Evolutionary conservation across 164 flowering plant genomes (phyloP).

Genomic region (Piper betle): DNA sequence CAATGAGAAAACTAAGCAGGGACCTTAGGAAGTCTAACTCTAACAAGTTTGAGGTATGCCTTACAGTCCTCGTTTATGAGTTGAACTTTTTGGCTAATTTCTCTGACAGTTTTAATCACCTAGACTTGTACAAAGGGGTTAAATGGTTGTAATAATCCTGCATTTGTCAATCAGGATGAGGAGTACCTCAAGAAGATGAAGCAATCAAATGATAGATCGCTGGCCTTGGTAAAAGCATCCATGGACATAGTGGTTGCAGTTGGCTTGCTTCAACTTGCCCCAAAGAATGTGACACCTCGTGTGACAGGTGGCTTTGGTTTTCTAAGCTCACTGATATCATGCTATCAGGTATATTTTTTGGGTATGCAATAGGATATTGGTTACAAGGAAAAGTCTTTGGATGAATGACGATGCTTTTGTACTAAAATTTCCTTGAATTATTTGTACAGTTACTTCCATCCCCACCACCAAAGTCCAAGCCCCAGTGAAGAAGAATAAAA

Average conservation of each 20-base stretch:
- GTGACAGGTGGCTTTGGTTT: slow-evolving; percentile 93
- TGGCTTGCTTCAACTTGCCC: slow-evolving; percentile 90
- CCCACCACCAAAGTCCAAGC: slow-evolving; percentile 6
- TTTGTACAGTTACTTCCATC: slow-evolving; percentile 7
- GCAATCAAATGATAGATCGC: slow-evolving; percentile 63
- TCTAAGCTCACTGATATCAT: slow-evolving; percentile 78
- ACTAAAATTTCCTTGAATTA: neutral
- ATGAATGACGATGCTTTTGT: too few relatives aligned
- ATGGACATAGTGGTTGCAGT: slow-evolving; percentile 83
- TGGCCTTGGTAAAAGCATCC: slow-evolving; percentile 60
- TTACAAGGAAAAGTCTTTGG: too few relatives aligned
- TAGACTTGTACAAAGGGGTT: neutral
- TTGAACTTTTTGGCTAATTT: neutral
- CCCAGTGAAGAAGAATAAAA: neutral
- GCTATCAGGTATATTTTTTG: slow-evolving; percentile 64
- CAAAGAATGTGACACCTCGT: slow-evolving; percentile 87
- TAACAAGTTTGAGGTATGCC: slow-evolving; percentile 46
- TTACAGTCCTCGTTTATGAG: neutral
- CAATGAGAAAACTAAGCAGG: slow-evolving; percentile 74
- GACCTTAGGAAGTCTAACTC: slow-evolving; percentile 45
- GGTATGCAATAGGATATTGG: too few relatives aligned
- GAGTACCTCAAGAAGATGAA: slow-evolving; percentile 47
- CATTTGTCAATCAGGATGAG: slow-evolving; percentile 47
- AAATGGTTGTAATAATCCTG: neutral
- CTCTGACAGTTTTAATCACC: neutral